Evolutionary conservation across 2,329 filamentous ascomycete genomes (phyloP), one percentile per base, ranked within the genome.

Genomic region (Coleophoma cylindrospora): DNA sequence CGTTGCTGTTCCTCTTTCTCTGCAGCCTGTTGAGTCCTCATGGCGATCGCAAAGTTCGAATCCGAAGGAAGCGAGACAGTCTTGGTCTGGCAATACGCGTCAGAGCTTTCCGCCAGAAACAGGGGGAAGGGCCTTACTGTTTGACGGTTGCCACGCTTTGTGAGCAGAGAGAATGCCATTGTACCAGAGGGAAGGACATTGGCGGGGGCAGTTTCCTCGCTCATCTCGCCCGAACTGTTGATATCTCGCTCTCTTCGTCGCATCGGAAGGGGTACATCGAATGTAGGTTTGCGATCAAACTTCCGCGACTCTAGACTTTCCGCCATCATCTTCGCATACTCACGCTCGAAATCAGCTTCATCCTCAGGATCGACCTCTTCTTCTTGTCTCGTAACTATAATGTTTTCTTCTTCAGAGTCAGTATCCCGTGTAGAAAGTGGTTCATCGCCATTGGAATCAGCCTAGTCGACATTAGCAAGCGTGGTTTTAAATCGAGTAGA

Each of bases 241-340:
- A 70, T 62, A 47, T 91, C 87, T 27, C 87, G 85, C 45, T 74
- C 74, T 66, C 83, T 84, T 22, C 79, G 67, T 50, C 90, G 87
- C 71, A 99, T 91, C 0, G 94, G 94, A n/a, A 99, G 73, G 1
- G 95, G 91, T n/a, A 97, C 89, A 66, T 99, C 95, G 63, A 99
- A 96, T 47, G 94, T 79, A 27, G 89, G 84, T 70, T 96, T 96
- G 54, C 94, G 88, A 64, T 99, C 94, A 59, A 96, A 95, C 62
- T 96, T 96, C 60, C 94, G 84, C 4, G 92, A 95, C 59, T 99
- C 94, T 61, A 96, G 74, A 71, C 92, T 96, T 68, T 99, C 94
- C 46, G 91, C 82, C 92, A 99, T 97, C 82, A 99, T 88, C 69
- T 95, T 96, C 36, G 94, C 91, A 67, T 96, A 94, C 69, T 97